Conservation (phyloP, 140 eudicot genomes). For the Anethum foeniculum region DNA sequence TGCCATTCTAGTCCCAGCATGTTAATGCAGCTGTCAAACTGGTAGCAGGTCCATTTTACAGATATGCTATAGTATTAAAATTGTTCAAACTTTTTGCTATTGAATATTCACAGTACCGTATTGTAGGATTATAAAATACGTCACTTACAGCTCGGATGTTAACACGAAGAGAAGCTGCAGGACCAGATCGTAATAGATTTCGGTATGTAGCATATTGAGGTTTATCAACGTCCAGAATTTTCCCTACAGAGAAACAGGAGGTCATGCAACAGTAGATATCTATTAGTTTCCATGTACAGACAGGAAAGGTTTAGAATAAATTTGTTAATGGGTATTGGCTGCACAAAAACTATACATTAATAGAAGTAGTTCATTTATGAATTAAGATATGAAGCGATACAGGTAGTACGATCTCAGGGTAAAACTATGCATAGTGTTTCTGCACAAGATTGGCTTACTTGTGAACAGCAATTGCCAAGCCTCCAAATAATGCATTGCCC, state of each 20-base stretch:
- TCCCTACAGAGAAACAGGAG: constrained; percentile 33
- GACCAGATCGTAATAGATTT: constrained; percentile 68
- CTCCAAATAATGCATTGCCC: neutral
- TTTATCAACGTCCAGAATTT: constrained; percentile 56
- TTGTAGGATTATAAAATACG: neutral
- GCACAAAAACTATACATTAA: neutral
- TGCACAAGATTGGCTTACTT: neutral
- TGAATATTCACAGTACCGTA: neutral
- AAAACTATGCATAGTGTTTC: neutral
- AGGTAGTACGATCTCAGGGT: neutral
- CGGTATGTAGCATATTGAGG: constrained; percentile 76
- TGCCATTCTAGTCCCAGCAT: neutral
- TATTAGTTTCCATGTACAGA: neutral
- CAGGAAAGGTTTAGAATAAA: neutral
- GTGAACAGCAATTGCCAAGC: neutral
- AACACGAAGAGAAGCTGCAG: constrained; percentile 75
- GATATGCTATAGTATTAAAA: neutral
- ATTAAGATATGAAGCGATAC: neutral
- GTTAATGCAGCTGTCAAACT: neutral
- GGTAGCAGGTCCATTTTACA: neutral
- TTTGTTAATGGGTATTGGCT: neutral
- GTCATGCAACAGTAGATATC: constrained; percentile 2
- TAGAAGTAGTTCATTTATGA: neutral
- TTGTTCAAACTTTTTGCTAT: neutral
- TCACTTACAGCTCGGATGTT: constrained; percentile 88